These are phyloP conservation scores for Lactifluus pinguis DNA, from an alignment of 768 basidiomycete genomes.

Conservation along the genomic window DNA sequence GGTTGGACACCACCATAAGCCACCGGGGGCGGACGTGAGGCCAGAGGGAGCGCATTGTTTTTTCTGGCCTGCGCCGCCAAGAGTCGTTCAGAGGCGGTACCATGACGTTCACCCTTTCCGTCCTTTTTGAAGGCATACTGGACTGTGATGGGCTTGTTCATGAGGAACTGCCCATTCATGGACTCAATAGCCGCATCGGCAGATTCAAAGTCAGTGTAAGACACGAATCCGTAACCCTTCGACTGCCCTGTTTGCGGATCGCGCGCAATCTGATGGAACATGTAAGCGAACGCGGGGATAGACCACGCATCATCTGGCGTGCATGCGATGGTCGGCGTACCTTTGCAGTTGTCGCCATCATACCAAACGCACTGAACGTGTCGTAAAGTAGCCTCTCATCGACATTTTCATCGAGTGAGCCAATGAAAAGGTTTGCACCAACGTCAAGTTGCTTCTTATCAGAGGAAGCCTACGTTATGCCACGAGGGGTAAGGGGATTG, in stretches of 20 bases:
- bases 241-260: slow-evolving; percentile 78
- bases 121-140: slow-evolving; percentile 99
- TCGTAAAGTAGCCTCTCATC: slow-evolving; percentile 90
- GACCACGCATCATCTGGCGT: neutral
- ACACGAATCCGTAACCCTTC: slow-evolving; percentile 96
- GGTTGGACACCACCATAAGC: slow-evolving; percentile 59
- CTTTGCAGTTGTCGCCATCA: slow-evolving; percentile 88
- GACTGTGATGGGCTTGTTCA: slow-evolving; percentile 96
- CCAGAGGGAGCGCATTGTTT: slow-evolving; percentile 82
- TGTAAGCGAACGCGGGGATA: neutral
- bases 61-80: slow-evolving; percentile 93
- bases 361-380: slow-evolving; percentile 91
- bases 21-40: slow-evolving; percentile 66
- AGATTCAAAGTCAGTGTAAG: slow-evolving; percentile 95
- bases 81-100: slow-evolving; percentile 92
- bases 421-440: slow-evolving; percentile 95
- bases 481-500: neutral
- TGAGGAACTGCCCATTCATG: slow-evolving; percentile 96
- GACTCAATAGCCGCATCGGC: slow-evolving; percentile 94
- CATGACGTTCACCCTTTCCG: slow-evolving; percentile 95
- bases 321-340: slow-evolving; percentile 31
- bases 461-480: slow-evolving; percentile 67
- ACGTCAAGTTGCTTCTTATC: slow-evolving; percentile 98
- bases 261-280: slow-evolving; percentile 64
- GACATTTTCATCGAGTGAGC: slow-evolving; percentile 90